Evolutionary conservation across 2,329 filamentous ascomycete species (phyloP), one percentile per base, ranked within the genome.

Genomic region (Arachnomyces sp.): DNA sequence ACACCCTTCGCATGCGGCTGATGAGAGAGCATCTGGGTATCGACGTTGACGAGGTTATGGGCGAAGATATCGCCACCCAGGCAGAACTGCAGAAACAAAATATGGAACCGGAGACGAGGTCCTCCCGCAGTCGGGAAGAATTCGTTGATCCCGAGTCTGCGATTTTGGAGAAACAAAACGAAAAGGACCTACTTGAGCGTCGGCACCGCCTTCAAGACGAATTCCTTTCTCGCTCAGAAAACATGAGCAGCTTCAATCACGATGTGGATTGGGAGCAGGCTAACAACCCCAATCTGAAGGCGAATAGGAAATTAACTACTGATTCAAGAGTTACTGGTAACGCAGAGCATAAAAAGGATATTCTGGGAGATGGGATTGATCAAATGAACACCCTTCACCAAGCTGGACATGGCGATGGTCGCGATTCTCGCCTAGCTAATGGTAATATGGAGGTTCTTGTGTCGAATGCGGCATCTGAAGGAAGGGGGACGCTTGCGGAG

Each of bases 21-120:
- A 96, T 96, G 92, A 78, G 90, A 47, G 92, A 98, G 63, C 92
- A 98, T 66, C 71, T 98, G 20, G 92, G 92, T n/a, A 70, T 96
- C 30, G 89, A 96, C 56, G 87, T 94, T 3, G 92, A 98, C 59
- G 84, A 86, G 54, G 81, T 95, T 44, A 78, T 85, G 55, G 86
- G 92, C 55, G 79, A 90, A 45, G 81, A 88, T 49, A 74, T 82
- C 37, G 73, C 77, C 49, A 76, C 77, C 18, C 81, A 88, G 52
- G 61, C 78, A 36, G 79, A 82, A 50, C 67, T 72, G 11, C 71
- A 66, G 25, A 70, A 72, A 4, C 77, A 82, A 34, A 82, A 84
- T 48, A 62, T 62, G 12, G 74, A 76, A 16, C 70, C 71, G 28
- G 51, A 46, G 30, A 49, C 44, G 30, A 46, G 48, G 29, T 46